Conservation (phyloP, 164 flowering plant species). For the Stephania yunnanensis region DNA sequence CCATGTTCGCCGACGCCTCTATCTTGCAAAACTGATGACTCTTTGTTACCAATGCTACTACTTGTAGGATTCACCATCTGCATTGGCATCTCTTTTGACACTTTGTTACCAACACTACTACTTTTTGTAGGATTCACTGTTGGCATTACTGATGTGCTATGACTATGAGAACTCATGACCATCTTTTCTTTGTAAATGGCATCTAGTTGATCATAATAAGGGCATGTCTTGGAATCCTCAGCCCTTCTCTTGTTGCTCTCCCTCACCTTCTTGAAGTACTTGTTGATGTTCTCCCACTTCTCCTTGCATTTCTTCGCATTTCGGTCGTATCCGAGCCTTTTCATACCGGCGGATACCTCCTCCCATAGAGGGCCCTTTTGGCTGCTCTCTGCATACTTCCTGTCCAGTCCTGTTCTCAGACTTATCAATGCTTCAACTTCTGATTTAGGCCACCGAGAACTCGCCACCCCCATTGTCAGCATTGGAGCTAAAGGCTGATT, state of each 20-base stretch:
- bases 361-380: conserved; percentile 86
- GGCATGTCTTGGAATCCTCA: conserved; percentile 72
- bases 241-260: conserved; percentile 67
- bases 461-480: conserved; percentile 8
- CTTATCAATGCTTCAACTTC: conserved; percentile 56
- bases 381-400: conserved; percentile 52
- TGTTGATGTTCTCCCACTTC: conserved; percentile 88
- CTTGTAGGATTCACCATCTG: conserved; percentile 37
- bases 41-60: conserved; percentile 17
- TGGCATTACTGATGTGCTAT: neutral
- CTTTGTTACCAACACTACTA: neutral
- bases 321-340: conserved; percentile 47
- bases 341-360: conserved; percentile 61
- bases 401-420: conserved; percentile 42
- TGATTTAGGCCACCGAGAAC: conserved; percentile 74
- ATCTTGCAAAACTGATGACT: neutral
- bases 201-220: conserved; percentile 64
- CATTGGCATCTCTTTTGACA: conserved; percentile 19
- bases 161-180: conserved; percentile 4
- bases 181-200: conserved; percentile 50
- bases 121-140: neutral
- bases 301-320: conserved; percentile 75
- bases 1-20: conserved; percentile 12
- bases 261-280: conserved; percentile 78
- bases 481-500: neutral